Conservation (phyloP, 176 grass and related monocot species). For the Tillandsia leiboldiana region DNA sequence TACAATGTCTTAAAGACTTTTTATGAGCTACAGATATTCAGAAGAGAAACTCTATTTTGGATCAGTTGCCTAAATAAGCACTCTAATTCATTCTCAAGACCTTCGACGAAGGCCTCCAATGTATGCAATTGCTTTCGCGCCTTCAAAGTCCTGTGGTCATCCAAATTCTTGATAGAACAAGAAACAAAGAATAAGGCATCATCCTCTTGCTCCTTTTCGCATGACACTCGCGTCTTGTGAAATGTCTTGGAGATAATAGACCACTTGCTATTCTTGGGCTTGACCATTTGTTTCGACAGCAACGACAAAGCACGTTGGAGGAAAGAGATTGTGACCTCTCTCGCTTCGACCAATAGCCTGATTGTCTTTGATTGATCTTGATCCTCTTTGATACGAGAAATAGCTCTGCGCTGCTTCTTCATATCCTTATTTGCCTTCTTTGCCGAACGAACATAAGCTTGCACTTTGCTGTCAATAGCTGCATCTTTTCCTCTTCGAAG, state of each 20-base stretch:
- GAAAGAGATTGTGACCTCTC: conserved; percentile 28
- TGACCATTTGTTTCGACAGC: conserved; percentile 13
- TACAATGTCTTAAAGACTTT: background rate
- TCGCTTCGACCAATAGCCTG: conserved; percentile 30
- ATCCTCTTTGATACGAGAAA: conserved; percentile 8
- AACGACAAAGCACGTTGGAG: conserved; percentile 20
- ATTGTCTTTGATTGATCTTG: conserved; percentile 10
- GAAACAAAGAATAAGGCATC: background rate
- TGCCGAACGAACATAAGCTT: conserved; percentile 21
- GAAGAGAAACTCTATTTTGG: conserved; percentile 35
- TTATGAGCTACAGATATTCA: conserved; percentile 22
- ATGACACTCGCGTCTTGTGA: conserved; percentile 21
- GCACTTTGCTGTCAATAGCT: conserved; percentile 18
- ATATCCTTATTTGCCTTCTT: conserved; percentile 46
- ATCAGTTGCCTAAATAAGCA: conserved; percentile 35
- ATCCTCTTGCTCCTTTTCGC: conserved; percentile 21
- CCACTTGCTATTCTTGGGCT: conserved; percentile 31
- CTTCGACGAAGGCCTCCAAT: conserved; percentile 28
- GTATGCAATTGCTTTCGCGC: conserved; percentile 15
- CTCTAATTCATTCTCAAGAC: conserved; percentile 23
- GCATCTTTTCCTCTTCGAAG: conserved; percentile 32
- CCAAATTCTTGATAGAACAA: background rate
- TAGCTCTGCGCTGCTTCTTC: conserved; percentile 34
- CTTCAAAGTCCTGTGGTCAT: background rate
- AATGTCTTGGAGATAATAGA: conserved; percentile 33